phyloP scores from a whole-genome alignment of 2,329 filamentous ascomycete genomes.

The Plectosphaerella sp. region DNA sequence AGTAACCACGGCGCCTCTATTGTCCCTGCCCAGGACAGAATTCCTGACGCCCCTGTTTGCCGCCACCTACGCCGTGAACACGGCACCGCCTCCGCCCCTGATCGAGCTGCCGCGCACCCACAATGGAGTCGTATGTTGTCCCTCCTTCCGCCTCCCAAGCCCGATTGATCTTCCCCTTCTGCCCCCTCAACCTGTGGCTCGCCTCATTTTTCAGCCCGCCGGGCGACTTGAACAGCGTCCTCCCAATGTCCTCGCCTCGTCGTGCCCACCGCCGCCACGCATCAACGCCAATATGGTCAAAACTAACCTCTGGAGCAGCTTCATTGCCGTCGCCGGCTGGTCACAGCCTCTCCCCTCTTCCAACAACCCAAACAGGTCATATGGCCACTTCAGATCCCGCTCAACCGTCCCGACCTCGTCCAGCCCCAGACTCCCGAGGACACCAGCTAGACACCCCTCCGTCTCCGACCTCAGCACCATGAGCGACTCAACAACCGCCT shows the following conservation, averaged over 20 bases:
- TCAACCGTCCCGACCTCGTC: conserved; percentile 43
- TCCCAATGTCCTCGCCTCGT: not conserved
- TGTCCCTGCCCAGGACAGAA: too few species aligned
- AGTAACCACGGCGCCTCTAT: too few species aligned
- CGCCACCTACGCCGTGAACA: too few species aligned
- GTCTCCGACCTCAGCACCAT: conserved; percentile 32
- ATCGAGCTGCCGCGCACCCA: too few species aligned
- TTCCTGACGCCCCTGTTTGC: too few species aligned
- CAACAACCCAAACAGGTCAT: conserved; percentile 21
- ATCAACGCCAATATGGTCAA: conserved; percentile 3
- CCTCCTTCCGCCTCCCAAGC: too few species aligned
- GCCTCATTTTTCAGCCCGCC: not conserved
- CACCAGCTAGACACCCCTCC: conserved; percentile 31
- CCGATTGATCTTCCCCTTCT: too few species aligned
- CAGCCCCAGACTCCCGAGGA: conserved; percentile 29
- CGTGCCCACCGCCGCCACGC: not conserved
- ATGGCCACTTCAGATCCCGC: conserved; percentile 48
- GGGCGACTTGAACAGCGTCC: not conserved
- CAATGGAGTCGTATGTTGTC: conserved; percentile 2
- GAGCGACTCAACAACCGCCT: conserved; percentile 27
- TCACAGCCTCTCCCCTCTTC: conserved; percentile 31
- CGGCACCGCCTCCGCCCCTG: too few species aligned
- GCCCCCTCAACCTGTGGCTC: not conserved
- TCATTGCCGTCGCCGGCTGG: conserved; percentile 51
- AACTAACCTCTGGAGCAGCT: conserved; percentile 29